These are phyloP conservation scores for Fusarium devonianum DNA, from an alignment of 2,329 filamentous ascomycete genomes.

Conservation along the genomic window DNA sequence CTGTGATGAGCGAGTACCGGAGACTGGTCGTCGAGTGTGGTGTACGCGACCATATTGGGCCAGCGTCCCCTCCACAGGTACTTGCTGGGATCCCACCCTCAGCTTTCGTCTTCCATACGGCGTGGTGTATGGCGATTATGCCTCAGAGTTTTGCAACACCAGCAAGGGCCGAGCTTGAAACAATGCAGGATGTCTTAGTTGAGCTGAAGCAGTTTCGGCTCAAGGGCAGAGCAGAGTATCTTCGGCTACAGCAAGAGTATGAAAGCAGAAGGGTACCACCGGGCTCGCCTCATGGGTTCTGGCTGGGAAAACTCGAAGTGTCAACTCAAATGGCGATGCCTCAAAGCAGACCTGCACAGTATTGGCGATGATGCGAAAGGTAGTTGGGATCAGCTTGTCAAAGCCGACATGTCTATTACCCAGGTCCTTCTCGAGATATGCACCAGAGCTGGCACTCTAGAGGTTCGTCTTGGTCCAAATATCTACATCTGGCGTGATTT, in stretches of 20 bases:
- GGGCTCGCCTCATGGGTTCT: slow-evolving; percentile 46
- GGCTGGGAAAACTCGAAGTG: slow-evolving; percentile 44
- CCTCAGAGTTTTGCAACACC: slow-evolving; percentile 45
- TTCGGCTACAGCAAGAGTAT: slow-evolving; percentile 17
- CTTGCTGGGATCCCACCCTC: slow-evolving; percentile 57
- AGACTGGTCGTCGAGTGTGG: slow-evolving; percentile 49
- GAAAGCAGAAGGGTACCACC: slow-evolving; percentile 12
- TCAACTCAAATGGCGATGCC: slow-evolving; percentile 14
- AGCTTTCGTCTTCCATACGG: slow-evolving; percentile 56
- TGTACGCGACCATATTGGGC: slow-evolving; percentile 51
- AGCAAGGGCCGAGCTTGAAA: slow-evolving; percentile 39
- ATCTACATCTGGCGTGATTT: background rate
- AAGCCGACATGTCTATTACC: slow-evolving; percentile 1
- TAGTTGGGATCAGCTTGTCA: background rate
- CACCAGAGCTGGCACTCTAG: background rate
- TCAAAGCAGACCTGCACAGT: slow-evolving; percentile 4
- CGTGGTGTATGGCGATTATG: slow-evolving; percentile 60
- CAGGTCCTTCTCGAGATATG: background rate
- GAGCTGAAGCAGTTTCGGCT: slow-evolving; percentile 52
- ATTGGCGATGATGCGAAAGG: slow-evolving; percentile 19
- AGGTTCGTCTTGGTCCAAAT: background rate
- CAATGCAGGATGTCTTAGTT: slow-evolving; percentile 54
- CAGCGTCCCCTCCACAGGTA: slow-evolving; percentile 58
- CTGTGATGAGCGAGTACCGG: slow-evolving; percentile 58
- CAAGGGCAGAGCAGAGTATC: slow-evolving; percentile 43